phyloP scores from a whole-genome alignment of 345 rosid species.

The Bruguiera parviflora region DNA sequence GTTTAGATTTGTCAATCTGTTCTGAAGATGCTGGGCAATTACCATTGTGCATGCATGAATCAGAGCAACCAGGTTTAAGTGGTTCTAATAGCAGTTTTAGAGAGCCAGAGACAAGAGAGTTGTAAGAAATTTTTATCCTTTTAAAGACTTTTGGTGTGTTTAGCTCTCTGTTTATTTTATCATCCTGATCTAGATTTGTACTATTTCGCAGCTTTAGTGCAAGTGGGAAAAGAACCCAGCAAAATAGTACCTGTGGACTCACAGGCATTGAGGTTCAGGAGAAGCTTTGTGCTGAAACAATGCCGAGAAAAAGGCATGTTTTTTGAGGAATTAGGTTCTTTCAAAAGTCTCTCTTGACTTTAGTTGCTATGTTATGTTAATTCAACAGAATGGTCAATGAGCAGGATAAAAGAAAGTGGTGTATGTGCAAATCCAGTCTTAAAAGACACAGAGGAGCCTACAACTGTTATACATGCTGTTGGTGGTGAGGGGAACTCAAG shows the following conservation, averaged over 20 bases:
- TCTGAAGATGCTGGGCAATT: constrained; percentile 5
- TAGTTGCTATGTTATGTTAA: neutral
- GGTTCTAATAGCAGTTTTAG: constrained; percentile 6
- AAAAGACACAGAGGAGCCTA: constrained; percentile 13
- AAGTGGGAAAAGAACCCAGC: neutral
- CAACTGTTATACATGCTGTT: neutral
- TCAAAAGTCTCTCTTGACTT: neutral
- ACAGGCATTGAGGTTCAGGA: constrained; percentile 9
- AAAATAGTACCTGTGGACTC: constrained; percentile 1
- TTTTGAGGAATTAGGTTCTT: neutral
- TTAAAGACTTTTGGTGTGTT: neutral
- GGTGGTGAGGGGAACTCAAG: neutral
- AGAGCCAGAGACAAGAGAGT: constrained; percentile 1
- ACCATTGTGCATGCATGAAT: constrained; percentile 6
- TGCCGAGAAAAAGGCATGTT: constrained; percentile 10
- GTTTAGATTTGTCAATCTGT: neutral
- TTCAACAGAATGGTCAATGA: neutral
- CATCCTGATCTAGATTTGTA: neutral
- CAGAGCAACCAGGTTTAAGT: constrained; percentile 23
- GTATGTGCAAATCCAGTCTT: neutral
- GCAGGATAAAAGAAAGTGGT: constrained; percentile 14
- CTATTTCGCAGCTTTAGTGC: constrained; percentile 7
- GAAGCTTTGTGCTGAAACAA: constrained; percentile 9
- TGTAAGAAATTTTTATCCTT: constrained; percentile 11
- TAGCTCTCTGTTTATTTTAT: neutral